These are phyloP conservation scores for Fusarium nelsonii DNA, from an alignment of 2,329 filamentous ascomycete genomes.

Conservation along the genomic window DNA sequence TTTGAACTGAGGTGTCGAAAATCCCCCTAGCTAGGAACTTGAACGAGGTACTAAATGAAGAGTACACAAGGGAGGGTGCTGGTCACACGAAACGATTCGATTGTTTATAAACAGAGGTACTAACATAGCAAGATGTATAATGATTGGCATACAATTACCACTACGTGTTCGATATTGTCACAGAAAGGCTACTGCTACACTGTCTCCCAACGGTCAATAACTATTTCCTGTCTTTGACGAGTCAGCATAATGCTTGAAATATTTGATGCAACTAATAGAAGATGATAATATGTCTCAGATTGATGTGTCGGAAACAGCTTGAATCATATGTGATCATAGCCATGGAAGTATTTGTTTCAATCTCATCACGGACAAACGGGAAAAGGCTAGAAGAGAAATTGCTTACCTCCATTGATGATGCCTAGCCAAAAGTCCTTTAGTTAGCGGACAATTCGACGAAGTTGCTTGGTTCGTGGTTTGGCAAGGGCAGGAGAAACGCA, in stretches of 20 bases:
- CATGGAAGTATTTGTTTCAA: constrained; percentile 29
- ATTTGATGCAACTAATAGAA: rapidly evolving
- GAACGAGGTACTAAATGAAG: too few species aligned
- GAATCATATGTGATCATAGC: constrained; percentile 22
- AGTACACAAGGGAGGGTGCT: not conserved
- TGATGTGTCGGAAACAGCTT: constrained; percentile 19
- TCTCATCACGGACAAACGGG: constrained; percentile 4
- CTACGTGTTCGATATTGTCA: not conserved
- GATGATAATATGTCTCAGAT: not conserved
- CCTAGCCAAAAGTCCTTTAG: not conserved
- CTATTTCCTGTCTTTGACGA: too few species aligned
- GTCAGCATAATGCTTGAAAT: not conserved
- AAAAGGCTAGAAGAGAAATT: not conserved
- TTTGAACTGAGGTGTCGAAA: not conserved
- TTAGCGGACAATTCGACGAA: not conserved
- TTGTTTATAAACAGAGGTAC: not conserved
- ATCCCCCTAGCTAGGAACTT: too few species aligned
- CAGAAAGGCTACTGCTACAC: not conserved
- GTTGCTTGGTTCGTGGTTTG: not conserved
- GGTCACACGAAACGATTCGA: too few species aligned
- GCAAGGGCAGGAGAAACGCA: not conserved
- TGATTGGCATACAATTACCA: too few species aligned
- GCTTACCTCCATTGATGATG: not conserved
- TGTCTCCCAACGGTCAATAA: too few species aligned
- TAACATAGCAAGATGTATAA: too few species aligned